These are phyloP conservation scores for Amniculicola lignicola DNA, from an alignment of 495 filamentous ascomycete genomes.

Conservation along the genomic window DNA sequence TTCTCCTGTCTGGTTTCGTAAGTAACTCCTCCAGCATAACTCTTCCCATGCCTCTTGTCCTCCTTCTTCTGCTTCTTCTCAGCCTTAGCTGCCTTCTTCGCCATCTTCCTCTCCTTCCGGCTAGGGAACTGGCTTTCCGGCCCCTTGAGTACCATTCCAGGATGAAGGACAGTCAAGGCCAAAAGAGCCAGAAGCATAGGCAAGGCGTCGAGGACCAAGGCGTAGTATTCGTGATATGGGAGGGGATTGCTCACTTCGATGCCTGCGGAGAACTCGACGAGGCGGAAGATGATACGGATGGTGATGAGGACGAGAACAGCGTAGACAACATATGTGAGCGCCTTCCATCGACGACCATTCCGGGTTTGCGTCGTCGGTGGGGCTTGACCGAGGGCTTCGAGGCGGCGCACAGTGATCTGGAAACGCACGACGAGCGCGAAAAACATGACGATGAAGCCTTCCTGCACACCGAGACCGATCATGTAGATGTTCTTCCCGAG, in stretches of 20 bases:
- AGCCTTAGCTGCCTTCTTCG: slow-evolving; percentile 41
- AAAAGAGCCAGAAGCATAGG: slow-evolving; percentile 56
- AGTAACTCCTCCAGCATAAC: too few relatives aligned
- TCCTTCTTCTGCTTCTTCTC: slow-evolving; percentile 34
- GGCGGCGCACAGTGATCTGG: slow-evolving; percentile 42
- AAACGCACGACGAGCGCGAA: slow-evolving; percentile 48
- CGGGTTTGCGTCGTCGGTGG: neutral
- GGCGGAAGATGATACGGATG: slow-evolving; percentile 58
- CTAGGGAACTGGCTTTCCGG: slow-evolving; percentile 43
- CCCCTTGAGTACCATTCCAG: slow-evolving; percentile 51
- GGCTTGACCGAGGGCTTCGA: slow-evolving; percentile 30
- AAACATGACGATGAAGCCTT: slow-evolving; percentile 58
- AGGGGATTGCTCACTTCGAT: slow-evolving; percentile 42
- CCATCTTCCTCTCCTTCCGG: slow-evolving; percentile 33
- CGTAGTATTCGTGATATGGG: slow-evolving; percentile 52
- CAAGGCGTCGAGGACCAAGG: slow-evolving; percentile 55
- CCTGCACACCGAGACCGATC: slow-evolving; percentile 59
- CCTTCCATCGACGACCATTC: slow-evolving; percentile 39
- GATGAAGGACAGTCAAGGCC: slow-evolving; percentile 51
- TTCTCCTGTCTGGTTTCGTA: too few relatives aligned
- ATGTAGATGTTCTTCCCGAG: slow-evolving; percentile 59
- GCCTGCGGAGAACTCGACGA: slow-evolving; percentile 54
- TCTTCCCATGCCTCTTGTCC: slow-evolving; percentile 17
- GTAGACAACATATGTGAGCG: slow-evolving; percentile 53
- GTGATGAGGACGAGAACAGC: slow-evolving; percentile 51